Percentiles rank a stretch among this genome's conserved stretches.
These are phyloP conservation scores for Leishmania martiniquensis DNA, from an alignment of 208 protist species.

Conservation along the genomic window DNA sequence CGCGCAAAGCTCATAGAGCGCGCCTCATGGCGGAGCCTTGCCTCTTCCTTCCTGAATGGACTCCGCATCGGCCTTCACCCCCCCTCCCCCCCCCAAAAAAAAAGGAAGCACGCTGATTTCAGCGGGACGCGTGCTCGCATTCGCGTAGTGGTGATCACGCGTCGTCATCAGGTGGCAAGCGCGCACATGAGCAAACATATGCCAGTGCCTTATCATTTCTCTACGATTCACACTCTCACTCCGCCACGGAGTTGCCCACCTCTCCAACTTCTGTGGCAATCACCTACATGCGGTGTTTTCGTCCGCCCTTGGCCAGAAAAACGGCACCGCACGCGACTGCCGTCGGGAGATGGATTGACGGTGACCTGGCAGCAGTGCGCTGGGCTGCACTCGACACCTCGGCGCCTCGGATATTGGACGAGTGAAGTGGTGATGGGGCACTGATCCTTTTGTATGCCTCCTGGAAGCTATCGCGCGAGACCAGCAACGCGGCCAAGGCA, in stretches of 20 bases:
- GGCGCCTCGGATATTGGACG: neutral
- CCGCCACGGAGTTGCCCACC: no score
- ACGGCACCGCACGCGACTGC: neutral
- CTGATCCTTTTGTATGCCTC: neutral
- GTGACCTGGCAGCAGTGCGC: neutral
- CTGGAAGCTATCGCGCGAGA: slow-evolving; percentile 3
- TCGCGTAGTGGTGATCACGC: neutral
- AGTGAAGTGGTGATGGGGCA: neutral
- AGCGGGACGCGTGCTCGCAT: neutral
- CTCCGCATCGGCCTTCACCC: neutral
- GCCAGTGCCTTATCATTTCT: neutral
- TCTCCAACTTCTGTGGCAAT: no score
- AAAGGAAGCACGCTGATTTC: neutral
- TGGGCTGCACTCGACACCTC: neutral
- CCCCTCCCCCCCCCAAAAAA: no score
- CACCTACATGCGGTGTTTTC: neutral
- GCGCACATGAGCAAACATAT: neutral
- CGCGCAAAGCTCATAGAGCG: neutral
- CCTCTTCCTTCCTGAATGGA: neutral
- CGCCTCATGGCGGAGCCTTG: neutral
- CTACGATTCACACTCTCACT: neutral
- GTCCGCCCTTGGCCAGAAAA: neutral
- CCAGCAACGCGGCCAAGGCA: slow-evolving; percentile 43
- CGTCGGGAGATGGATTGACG: neutral
- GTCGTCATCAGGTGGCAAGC: no score